Conservation (phyloP, 2,329 filamentous ascomycete genomes). For the Ophiognomonia clavigignenti-juglandacearum region DNA sequence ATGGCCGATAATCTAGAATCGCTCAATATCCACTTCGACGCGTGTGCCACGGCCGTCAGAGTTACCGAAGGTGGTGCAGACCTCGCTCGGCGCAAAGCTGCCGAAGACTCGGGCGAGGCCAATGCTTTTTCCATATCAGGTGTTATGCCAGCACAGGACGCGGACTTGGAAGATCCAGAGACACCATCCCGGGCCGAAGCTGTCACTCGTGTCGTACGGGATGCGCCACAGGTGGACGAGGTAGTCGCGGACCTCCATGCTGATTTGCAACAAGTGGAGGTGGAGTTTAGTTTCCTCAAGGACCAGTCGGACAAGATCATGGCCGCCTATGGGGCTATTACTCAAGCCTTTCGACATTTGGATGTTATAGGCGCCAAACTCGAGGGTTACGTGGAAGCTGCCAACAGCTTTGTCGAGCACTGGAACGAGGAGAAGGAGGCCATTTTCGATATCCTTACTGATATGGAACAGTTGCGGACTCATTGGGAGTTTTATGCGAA, state of each 20-base stretch:
- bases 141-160: constrained; percentile 56
- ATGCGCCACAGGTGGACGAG: constrained; percentile 62
- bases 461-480: constrained; percentile 71
- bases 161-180: constrained; percentile 49
- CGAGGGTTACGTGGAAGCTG: constrained; percentile 58
- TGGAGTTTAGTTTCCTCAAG: constrained; percentile 58
- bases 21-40: constrained; percentile 83
- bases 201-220: constrained; percentile 71
- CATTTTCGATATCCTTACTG: constrained; percentile 64
- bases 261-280: constrained; percentile 71
- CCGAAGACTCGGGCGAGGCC: constrained; percentile 49
- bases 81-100: constrained; percentile 53
- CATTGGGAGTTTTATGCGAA: constrained; percentile 85
- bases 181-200: constrained; percentile 80
- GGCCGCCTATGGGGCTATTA: constrained; percentile 51
- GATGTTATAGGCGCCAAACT: constrained; percentile 64
- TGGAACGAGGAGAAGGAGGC: constrained; percentile 73
- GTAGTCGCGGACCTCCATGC: constrained; percentile 69
- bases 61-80: constrained; percentile 46
- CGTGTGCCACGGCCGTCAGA: constrained; percentile 85
- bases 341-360: constrained; percentile 60
- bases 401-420: constrained; percentile 56
- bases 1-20: constrained; percentile 80
- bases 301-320: constrained; percentile 56
- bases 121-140: constrained; percentile 57